phyloP scores from a whole-genome alignment of 257 asterid species.

The Petrea volubilis region DNA sequence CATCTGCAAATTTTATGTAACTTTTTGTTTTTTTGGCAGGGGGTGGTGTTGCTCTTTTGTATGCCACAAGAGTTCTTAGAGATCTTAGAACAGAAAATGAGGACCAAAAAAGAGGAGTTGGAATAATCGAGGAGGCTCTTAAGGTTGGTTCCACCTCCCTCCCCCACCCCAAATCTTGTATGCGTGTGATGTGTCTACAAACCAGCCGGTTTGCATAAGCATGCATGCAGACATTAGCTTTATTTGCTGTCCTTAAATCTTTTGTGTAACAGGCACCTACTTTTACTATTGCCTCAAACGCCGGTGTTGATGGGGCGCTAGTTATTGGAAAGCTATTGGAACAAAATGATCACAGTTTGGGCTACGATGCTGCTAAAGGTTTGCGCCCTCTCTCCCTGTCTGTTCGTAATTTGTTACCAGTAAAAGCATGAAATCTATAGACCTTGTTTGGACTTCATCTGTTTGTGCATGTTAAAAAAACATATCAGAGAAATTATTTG shows the following conservation, averaged over 20 bases:
- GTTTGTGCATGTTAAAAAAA: neutral
- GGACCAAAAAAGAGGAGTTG: slow-evolving; percentile 78
- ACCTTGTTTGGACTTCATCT: neutral
- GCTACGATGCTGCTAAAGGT: slow-evolving; percentile 94
- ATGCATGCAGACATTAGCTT: neutral
- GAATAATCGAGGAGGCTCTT: slow-evolving; percentile 75
- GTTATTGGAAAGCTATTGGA: slow-evolving; percentile 77
- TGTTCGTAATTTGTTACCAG: slow-evolving; percentile 8
- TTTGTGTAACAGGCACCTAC: slow-evolving; percentile 66
- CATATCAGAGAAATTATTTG: too few relatives aligned
- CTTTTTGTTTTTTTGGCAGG: slow-evolving; percentile 41
- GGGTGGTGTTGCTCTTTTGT: slow-evolving; percentile 90
- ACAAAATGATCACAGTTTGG: slow-evolving; percentile 69
- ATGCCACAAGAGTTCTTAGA: slow-evolving; percentile 66
- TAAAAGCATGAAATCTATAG: neutral
- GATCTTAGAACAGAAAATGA: slow-evolving; percentile 66
- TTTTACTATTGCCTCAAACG: slow-evolving; percentile 76
- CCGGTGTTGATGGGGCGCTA: slow-evolving; percentile 72
- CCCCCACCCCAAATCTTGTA: neutral
- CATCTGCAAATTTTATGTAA: neutral
- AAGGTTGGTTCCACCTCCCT: slow-evolving; percentile 50
- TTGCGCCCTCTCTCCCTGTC: slow-evolving; percentile 20
- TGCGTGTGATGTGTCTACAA: too few relatives aligned
- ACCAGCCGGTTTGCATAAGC: too few relatives aligned
- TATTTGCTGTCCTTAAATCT: slow-evolving; percentile 22